phyloP scores from a whole-genome alignment of 2,329 filamentous ascomycete genomes.

The Calonectria leucothoes region DNA sequence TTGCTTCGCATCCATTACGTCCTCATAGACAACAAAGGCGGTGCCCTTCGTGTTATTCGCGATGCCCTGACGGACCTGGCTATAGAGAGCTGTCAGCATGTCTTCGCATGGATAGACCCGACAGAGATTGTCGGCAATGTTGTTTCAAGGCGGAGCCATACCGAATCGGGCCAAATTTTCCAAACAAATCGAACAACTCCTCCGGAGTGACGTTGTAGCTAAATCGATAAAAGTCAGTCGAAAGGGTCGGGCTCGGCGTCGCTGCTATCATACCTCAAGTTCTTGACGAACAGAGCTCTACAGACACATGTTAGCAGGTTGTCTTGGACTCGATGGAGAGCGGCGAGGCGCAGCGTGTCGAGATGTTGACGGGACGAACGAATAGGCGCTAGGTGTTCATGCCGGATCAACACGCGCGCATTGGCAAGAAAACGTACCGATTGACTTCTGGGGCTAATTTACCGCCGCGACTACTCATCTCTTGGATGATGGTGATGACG shows the following conservation, averaged over 20 bases:
- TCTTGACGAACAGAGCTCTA: constrained; percentile 99
- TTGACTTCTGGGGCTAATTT: constrained; percentile 99
- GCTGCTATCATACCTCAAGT: constrained; percentile 80
- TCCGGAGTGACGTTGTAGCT: constrained; percentile 99
- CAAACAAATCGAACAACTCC: constrained; percentile 98
- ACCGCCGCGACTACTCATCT: constrained; percentile 96
- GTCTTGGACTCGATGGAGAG: constrained; percentile 14
- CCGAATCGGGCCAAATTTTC: constrained; percentile 96
- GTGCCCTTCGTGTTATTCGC: constrained; percentile 98
- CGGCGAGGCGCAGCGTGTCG: constrained; percentile 26
- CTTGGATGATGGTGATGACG: constrained; percentile 63
- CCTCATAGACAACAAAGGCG: constrained; percentile 99
- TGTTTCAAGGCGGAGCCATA: constrained; percentile 59
- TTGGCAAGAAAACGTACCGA: constrained; percentile 67
- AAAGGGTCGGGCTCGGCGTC: constrained; percentile 23
- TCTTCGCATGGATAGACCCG: constrained; percentile 18
- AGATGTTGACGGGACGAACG: constrained; percentile 11
- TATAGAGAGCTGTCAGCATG: constrained; percentile 53
- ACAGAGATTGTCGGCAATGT: constrained; percentile 13
- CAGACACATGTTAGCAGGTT: constrained; percentile 46
- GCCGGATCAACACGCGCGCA: constrained; percentile 22
- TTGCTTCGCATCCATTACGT: constrained; percentile 98
- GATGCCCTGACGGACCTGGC: constrained; percentile 98
- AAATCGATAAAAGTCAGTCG: constrained; percentile 66
- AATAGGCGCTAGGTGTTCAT: constrained; percentile 23